These are phyloP conservation scores for Astrephomene gubernaculifera DNA, from an alignment of 139 green algal species.

Conservation along the genomic window DNA sequence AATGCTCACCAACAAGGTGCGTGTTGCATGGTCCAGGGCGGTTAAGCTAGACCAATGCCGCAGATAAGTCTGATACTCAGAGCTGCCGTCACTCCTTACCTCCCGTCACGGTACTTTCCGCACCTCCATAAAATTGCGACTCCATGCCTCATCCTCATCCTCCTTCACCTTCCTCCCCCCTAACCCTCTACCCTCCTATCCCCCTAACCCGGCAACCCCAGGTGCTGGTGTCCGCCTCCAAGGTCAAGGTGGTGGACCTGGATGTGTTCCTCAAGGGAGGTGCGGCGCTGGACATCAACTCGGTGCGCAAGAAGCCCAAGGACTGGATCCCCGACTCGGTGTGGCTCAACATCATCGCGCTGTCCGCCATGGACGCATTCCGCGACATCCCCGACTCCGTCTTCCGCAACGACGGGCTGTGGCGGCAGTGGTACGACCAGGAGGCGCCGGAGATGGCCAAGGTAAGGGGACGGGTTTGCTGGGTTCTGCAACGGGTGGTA, in stretches of 20 bases:
- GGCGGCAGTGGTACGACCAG: constrained; percentile 92
- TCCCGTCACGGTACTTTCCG: too few species aligned
- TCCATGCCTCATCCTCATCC: too few species aligned
- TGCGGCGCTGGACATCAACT: constrained; percentile 86
- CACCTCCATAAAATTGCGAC: too few species aligned
- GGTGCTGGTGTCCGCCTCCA: constrained; percentile 77
- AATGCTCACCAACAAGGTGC: constrained; percentile 89
- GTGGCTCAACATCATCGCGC: constrained; percentile 89
- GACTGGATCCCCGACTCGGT: constrained; percentile 92
- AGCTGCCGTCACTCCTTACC: too few species aligned
- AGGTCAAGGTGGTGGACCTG: constrained; percentile 73
- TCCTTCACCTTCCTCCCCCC: too few species aligned
- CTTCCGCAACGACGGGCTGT: constrained; percentile 87
- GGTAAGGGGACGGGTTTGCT: too few species aligned
- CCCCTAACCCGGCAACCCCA: too few species aligned
- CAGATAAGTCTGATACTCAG: too few species aligned
- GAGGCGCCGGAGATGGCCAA: constrained; percentile 92
- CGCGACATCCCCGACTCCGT: constrained; percentile 87
- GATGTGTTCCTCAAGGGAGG: constrained; percentile 93
- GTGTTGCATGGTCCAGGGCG: background rate
- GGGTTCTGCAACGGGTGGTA: too few species aligned
- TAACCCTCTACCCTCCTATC: too few species aligned
- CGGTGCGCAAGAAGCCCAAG: constrained; percentile 92
- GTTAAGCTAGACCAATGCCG: too few species aligned
- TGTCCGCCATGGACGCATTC: constrained; percentile 83